Percentiles rank a stretch among this genome's conserved stretches.
Evolutionary conservation across 2,329 filamentous ascomycete genomes (phyloP).

Genomic region (Diaporthe eres): DNA sequence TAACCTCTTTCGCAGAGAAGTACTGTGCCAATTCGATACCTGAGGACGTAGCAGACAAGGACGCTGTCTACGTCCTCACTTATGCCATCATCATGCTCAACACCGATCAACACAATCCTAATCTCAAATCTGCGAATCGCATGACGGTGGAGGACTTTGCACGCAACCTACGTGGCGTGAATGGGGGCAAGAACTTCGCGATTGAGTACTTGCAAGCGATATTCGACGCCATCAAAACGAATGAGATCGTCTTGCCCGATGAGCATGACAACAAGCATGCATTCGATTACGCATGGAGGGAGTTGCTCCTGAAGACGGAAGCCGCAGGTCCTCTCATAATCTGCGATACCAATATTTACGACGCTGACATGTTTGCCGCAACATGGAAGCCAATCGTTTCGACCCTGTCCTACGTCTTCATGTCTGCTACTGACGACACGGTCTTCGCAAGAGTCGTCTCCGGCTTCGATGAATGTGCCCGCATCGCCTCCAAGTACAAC

Average conservation of each 20-base stretch:
- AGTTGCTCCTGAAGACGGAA: constrained; percentile 88
- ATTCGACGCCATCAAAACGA: constrained; percentile 89
- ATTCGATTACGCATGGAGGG: constrained; percentile 98
- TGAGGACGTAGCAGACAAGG: constrained; percentile 84
- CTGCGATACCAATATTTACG: constrained; percentile 93
- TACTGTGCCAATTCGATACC: constrained; percentile 81
- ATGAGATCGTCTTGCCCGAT: constrained; percentile 96
- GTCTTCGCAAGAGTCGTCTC: constrained; percentile 95
- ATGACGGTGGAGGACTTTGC: constrained; percentile 90
- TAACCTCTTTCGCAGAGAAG: constrained; percentile 88
- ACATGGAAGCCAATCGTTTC: constrained; percentile 97
- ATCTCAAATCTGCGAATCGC: constrained; percentile 81
- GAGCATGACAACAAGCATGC: constrained; percentile 97
- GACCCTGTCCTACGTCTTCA: constrained; percentile 97
- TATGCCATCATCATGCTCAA: constrained; percentile 99
- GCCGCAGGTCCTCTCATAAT: constrained; percentile 80
- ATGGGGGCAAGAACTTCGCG: constrained; percentile 86
- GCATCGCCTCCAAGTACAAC: constrained; percentile 88
- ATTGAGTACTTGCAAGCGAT: constrained; percentile 87
- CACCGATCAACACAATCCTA: constrained; percentile 96
- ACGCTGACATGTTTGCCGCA: constrained; percentile 96
- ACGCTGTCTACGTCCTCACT: constrained; percentile 89
- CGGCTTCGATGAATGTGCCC: constrained; percentile 95
- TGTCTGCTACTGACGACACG: constrained; percentile 96
- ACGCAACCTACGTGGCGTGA: constrained; percentile 91